These are phyloP conservation scores for Chloris gayana DNA, from an alignment of 176 grass and related monocot genomes.

Conservation along the genomic window DNA sequence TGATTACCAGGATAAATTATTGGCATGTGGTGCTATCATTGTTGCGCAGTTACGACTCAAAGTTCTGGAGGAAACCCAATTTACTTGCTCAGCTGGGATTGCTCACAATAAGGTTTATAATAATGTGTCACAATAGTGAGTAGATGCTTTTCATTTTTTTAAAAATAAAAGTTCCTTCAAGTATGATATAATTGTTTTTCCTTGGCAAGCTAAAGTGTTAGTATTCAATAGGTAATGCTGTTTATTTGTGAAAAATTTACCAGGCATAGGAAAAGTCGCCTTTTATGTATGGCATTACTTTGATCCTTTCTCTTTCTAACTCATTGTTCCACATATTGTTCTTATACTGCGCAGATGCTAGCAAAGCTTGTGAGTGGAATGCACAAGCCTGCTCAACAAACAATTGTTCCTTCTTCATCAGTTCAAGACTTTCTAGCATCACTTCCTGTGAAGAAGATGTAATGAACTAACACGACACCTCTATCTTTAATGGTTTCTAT, in stretches of 20 bases:
- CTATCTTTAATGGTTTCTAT: constrained; percentile 7
- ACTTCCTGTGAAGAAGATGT: constrained; percentile 93
- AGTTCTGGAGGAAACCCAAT: constrained; percentile 81
- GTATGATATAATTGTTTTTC: background rate
- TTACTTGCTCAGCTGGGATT: constrained; percentile 94
- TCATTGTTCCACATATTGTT: constrained; percentile 29
- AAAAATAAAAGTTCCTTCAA: constrained; percentile 13
- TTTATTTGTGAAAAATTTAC: background rate
- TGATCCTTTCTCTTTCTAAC: constrained; percentile 28
- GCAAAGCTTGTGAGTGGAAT: constrained; percentile 94
- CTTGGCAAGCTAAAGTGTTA: background rate
- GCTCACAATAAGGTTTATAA: constrained; percentile 93
- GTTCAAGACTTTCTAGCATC: constrained; percentile 78
- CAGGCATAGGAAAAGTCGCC: background rate
- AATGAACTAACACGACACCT: constrained; percentile 37
- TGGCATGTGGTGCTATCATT: constrained; percentile 88
- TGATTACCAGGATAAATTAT: constrained; percentile 74
- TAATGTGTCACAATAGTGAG: constrained; percentile 35
- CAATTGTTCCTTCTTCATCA: constrained; percentile 81
- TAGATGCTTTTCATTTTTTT: constrained; percentile 40
- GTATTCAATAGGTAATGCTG: background rate
- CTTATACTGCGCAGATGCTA: constrained; percentile 70
- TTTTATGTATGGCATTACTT: background rate
- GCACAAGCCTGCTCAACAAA: constrained; percentile 99
- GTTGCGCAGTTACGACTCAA: constrained; percentile 72